Base-by-base conservation (phyloP, 2,329 filamentous ascomycete species). In the Moelleriella libera region DNA sequence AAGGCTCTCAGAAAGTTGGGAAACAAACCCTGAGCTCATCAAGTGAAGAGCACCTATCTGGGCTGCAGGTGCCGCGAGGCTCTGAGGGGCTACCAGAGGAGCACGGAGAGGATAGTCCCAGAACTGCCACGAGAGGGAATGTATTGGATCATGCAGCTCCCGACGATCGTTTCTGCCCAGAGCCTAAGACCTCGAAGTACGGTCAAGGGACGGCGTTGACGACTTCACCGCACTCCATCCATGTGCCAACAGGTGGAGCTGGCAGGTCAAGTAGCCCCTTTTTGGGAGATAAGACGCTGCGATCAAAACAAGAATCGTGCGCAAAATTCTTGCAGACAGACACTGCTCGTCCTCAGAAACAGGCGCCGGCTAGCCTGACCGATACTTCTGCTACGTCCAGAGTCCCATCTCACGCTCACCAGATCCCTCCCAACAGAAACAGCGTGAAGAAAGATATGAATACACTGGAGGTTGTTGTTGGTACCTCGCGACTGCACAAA, bases 401-500 rank as follows among this genome's bases (percentile, higher is more conserved):
- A 21, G 21, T 21, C 21, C 21, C 21, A 21, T 3, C 21, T 21
- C 21, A 21, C 21, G 21, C 21, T 3, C 2, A 21, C 21, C 21
- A 21, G 21, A 21, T 21, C 21, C 21, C 21, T 21, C 21, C 21
- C 21, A 21, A 21, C 21, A 21, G 21, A 21, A 21, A 21, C 3
- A 21, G 21, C 21, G 21, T 63, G 50, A 58, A 40, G 21, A 11
- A 12, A 44, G 21, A 40, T 11, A 3, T 28, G 14, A 30, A n/a
- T 30, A n/a, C 9, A 21, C 9, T 64, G 5, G 80, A 84, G 49
- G 81, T 97, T 2, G 80, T 88, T 4, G 90, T 97, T 1, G 92
- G 92, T 0, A 72, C 92, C 5, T 94, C 89, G n/a, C 78, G 88
- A 53, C 70, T 98, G 49, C 90, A 98, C 60, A 77, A 89, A 57